Conservation (phyloP, 2,329 filamentous ascomycete species). For the Aspergillus fructus region DNA sequence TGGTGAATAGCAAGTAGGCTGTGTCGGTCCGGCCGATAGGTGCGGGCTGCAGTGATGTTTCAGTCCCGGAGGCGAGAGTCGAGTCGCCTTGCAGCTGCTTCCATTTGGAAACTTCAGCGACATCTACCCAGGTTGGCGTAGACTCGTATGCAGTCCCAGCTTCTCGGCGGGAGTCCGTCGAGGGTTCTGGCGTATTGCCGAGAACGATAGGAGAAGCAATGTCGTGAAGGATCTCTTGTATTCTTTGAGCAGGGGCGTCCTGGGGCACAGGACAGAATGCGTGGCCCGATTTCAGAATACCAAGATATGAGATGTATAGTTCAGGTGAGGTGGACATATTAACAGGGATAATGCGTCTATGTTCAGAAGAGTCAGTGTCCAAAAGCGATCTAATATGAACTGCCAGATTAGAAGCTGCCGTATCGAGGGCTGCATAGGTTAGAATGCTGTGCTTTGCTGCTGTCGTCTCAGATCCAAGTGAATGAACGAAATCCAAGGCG, state of each 20-base stretch:
- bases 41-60: conserved; percentile 1
- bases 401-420: conserved; percentile 24
- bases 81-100: conserved; percentile 10
- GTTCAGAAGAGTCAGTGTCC: neutral
- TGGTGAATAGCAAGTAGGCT: conserved; percentile 37
- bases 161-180: conserved; percentile 8
- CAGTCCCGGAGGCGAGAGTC: neutral
- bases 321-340: conserved; percentile 35
- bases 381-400: conserved; percentile 17
- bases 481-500: conserved; percentile 30
- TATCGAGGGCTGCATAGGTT: conserved; percentile 25
- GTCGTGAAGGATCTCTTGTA: conserved; percentile 29
- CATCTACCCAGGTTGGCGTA: conserved; percentile 22
- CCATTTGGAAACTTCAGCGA: conserved; percentile 22
- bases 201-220: conserved; percentile 27
- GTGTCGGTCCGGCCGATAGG: conserved; percentile 21
- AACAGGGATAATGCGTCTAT: conserved; percentile 27
- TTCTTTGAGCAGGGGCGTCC: conserved; percentile 32
- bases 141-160: neutral
- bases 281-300: conserved; percentile 35
- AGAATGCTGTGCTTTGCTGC: conserved; percentile 24
- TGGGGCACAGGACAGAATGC: conserved; percentile 41
- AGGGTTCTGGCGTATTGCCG: conserved; percentile 17
- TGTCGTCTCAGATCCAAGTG: conserved; percentile 17
- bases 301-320: conserved; percentile 40